A percentile compares a stretch with the other conserved stretches of the same genome.
phyloP scores from a whole-genome alignment of 257 asterid species.

The Nicotiana paniculata region DNA sequence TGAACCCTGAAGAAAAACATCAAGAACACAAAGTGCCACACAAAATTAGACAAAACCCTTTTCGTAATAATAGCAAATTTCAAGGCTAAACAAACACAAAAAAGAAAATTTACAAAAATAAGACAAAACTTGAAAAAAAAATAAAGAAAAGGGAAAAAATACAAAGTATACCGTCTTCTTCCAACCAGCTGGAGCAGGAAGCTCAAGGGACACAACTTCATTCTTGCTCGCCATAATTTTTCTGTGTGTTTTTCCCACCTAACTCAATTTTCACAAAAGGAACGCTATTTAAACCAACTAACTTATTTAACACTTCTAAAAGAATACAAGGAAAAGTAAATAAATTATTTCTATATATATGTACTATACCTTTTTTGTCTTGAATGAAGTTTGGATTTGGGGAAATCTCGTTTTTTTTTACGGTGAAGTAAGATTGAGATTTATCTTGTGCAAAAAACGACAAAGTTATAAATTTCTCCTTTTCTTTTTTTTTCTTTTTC shows the following conservation, averaged over 20 bases:
- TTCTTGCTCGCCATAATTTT: conserved; percentile 26
- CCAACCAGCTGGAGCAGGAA: conserved; percentile 43
- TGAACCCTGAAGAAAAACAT: neutral
- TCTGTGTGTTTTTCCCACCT: neutral
- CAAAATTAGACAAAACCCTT: neutral
- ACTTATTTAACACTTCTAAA: neutral
- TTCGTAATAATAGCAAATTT: neutral
- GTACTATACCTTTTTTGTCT: too few relatives aligned
- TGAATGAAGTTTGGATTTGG: too few relatives aligned
- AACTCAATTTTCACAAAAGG: neutral
- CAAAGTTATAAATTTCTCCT: neutral
- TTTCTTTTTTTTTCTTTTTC: neutral
- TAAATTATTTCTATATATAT: too few relatives aligned
- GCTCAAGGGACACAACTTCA: conserved; percentile 29
- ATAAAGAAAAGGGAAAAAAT: neutral
- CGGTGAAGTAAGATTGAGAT: too few relatives aligned
- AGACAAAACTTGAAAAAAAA: neutral
- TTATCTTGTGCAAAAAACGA: too few relatives aligned
- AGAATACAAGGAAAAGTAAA: neutral
- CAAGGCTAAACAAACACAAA: neutral
- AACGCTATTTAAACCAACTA: neutral
- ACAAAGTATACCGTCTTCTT: conserved; percentile 21
- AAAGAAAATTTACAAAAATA: neutral
- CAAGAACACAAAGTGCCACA: neutral
- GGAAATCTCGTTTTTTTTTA: too few relatives aligned